Base-by-base conservation (phyloP, 257 asterid genomes). In the Nicotiana knightiana region DNA sequence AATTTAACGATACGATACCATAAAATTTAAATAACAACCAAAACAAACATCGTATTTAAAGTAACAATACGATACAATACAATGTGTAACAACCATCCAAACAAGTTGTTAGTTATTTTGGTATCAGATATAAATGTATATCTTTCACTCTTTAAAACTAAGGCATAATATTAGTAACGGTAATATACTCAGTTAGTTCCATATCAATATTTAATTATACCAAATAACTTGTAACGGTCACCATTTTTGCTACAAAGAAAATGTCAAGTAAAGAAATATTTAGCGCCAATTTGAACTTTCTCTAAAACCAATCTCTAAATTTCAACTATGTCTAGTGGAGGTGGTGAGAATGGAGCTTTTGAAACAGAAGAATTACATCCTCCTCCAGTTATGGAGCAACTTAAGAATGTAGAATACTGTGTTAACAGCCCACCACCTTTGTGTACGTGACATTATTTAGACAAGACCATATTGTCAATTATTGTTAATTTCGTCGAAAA, bases 401-500 rank as follows among this genome's bases (percentile, higher is more conserved):
- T 93, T 4, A 90, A 93, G 3, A 92, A 89, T 79, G 88, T 93
- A 51, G 92, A 92, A 73, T 93, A 87, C 66, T 93, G 98, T 86
- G 82, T 93, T 83, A 93, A 90, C 83, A 93, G 97, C 67, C 94
- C 98, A 55, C 97, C 98, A 66, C 93, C 97, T 51, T 80, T 85
- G 90, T 11, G 98, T 92, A 11, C 57, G 87, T 84, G 51, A 43
- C 2, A 43, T 37, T 37, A 43, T 43, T 43, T 8, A 43, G 51
- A 1, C 10, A 39, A 39, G 2, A 39, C 48, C 48, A 39, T 6
- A 1, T 37, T 37, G 48, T n/a, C 46, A 18, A 37, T 43, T 10
- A 0, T 37, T 16, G 11, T 43, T 67, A 2, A 61, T 51, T 7
- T 15, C 58, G 58, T 51, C 18, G 33, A 33, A 3, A 76, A 28